Base-by-base conservation (phyloP, 1,284 basidiomycete genomes). In the Trametes sp. region DNA sequence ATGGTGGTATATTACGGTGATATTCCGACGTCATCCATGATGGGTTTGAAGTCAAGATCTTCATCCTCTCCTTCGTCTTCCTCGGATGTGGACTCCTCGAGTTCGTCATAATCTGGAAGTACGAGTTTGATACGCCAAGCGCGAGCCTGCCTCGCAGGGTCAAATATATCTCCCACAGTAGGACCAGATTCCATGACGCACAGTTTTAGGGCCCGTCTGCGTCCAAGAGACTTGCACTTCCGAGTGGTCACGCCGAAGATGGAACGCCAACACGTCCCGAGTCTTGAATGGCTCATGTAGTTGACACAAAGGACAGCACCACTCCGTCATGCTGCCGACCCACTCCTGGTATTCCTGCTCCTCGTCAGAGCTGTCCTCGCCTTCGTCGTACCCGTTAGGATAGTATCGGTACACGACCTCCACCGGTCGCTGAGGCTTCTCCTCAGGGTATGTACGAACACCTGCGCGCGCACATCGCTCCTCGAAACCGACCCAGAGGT, bases 281-380 rank as follows among this genome's bases (percentile, higher is more conserved):
- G 81, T 86, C 6, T 70, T 61, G 53, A 92, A 85, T 0, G 62
- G 66, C 7, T 79, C 78, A 52, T 87, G 80, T 4, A 88, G 68
- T 49, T 81, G 76, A 70, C 90, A 92, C 19, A 92, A 63, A 0
- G 90, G 89, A 69, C 90, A 92, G 35, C 73, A 58, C 84, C 86
- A 89, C 3, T 73, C 64, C 19, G 62, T 62, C 68, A 76, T 66
- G 23, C 38, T 41, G 1, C 62, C 68, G 2, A 61, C 56, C 57
- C 61, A 68, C 52, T 64, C 66, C 57, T 68, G 67, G 29, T 54
- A 59, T 8, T 63, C 59, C 3, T 55, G 38, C 31, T 64, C 64
- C 10, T 54, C 42, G 21, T 54, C 65, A 19, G 63, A 13, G 35
- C 59, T 64, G 9, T 59, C 46, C 13, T 59, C 24, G 19, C 56